phyloP scores from a whole-genome alignment of 2,329 filamentous ascomycete species.

The Aspergillus pseudoterreus region DNA sequence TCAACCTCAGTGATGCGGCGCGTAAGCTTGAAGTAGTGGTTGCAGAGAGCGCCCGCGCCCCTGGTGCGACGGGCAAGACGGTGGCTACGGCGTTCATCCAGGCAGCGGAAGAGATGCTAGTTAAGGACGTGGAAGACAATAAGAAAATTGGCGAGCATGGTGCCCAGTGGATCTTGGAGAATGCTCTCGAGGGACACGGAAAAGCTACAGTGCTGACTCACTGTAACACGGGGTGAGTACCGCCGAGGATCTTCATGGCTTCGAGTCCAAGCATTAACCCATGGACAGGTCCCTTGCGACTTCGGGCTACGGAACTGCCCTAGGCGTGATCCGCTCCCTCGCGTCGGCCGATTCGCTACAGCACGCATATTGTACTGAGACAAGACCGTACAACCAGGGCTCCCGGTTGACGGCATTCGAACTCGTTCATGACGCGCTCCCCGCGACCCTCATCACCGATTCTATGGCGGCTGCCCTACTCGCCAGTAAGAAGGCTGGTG shows the following conservation, averaged over 20 bases:
- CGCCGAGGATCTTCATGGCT: background rate
- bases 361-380: slow-evolving; percentile 95
- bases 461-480: slow-evolving; percentile 94
- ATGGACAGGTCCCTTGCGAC: slow-evolving; percentile 76
- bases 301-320: slow-evolving; percentile 92
- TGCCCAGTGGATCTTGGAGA: slow-evolving; percentile 72
- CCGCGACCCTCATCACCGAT: slow-evolving; percentile 87
- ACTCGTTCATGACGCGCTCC: slow-evolving; percentile 88
- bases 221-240: slow-evolving; percentile 82
- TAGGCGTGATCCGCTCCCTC: slow-evolving; percentile 88
- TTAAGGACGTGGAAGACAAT: slow-evolving; percentile 84
- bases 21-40: slow-evolving; percentile 69
- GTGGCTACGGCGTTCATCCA: slow-evolving; percentile 70
- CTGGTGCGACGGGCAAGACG: slow-evolving; percentile 35
- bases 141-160: slow-evolving; percentile 78
- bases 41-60: slow-evolving; percentile 38
- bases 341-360: slow-evolving; percentile 62
- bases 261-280: background rate
- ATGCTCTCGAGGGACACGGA: slow-evolving; percentile 47
- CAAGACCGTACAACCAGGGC: slow-evolving; percentile 95
- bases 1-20: slow-evolving; percentile 90
- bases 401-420: slow-evolving; percentile 93
- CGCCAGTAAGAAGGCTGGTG: slow-evolving; percentile 55
- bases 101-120: slow-evolving; percentile 80
- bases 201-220: slow-evolving; percentile 86